Conservation (phyloP, 108 stramenopile species). For the Discostella pseudostelligera region DNA sequence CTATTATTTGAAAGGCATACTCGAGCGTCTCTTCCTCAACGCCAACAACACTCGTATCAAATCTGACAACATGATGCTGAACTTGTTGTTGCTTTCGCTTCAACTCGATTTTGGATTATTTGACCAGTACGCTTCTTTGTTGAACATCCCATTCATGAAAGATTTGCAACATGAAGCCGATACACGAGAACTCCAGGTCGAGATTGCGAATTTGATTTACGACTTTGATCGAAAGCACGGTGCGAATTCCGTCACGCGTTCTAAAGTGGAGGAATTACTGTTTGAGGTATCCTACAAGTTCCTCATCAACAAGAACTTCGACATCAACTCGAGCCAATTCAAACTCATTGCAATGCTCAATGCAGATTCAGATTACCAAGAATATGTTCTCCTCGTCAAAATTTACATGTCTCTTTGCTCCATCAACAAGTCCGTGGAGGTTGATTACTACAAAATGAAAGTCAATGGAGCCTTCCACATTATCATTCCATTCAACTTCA, state of each 20-base stretch:
- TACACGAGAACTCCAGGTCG: slow-evolving; percentile 50
- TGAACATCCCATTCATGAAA: slow-evolving; percentile 56
- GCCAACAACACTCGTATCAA: slow-evolving; percentile 36
- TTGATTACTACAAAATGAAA: slow-evolving; percentile 59
- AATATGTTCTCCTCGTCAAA: slow-evolving; percentile 53
- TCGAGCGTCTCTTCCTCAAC: slow-evolving; percentile 32
- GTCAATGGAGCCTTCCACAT: slow-evolving; percentile 47
- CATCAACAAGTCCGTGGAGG: slow-evolving; percentile 60
- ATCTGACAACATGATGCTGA: slow-evolving; percentile 51
- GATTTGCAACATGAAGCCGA: slow-evolving; percentile 50
- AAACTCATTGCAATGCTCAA: slow-evolving; percentile 52
- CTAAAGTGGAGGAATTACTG: slow-evolving; percentile 50
- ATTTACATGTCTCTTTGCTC: slow-evolving; percentile 58
- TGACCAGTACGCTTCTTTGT: slow-evolving; percentile 39
- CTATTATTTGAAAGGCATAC: slow-evolving; percentile 39
- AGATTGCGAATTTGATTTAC: slow-evolving; percentile 53
- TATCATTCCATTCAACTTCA: slow-evolving; percentile 51
- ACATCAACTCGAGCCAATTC: slow-evolving; percentile 41
- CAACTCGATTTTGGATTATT: slow-evolving; percentile 55
- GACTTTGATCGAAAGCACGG: slow-evolving; percentile 49
- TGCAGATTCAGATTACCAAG: slow-evolving; percentile 51
- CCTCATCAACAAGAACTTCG: slow-evolving; percentile 52
- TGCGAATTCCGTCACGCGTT: slow-evolving; percentile 46
- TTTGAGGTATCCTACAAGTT: slow-evolving; percentile 58
- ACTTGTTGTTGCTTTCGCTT: slow-evolving; percentile 48